A percentile compares a stretch with the other conserved stretches of the same genome.
phyloP scores from a whole-genome alignment of 345 rosid genomes.

The Pistacia vera region DNA sequence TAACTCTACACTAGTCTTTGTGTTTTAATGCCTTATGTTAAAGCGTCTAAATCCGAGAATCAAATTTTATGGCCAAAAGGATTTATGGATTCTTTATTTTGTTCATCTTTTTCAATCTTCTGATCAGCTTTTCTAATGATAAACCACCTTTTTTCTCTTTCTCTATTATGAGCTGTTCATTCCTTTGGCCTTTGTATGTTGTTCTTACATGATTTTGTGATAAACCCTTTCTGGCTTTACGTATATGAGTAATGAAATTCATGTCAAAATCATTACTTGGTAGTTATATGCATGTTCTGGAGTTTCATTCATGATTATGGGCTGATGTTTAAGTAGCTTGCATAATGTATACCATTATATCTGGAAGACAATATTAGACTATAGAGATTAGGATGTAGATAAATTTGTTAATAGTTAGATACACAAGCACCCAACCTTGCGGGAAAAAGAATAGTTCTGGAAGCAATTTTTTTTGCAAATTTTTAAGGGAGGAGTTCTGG shows the following conservation, averaged over 20 bases:
- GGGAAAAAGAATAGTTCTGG: too few relatives aligned
- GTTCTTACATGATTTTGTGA: not conserved
- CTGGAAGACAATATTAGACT: not conserved
- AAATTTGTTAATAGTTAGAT: not conserved
- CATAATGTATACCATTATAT: not conserved
- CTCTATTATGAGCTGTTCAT: not conserved
- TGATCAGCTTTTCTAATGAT: slow-evolving; percentile 38
- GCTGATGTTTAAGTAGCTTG: not conserved
- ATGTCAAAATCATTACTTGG: not conserved
- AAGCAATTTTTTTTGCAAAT: too few relatives aligned
- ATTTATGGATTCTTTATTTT: slow-evolving; percentile 10
- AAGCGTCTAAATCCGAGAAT: not conserved
- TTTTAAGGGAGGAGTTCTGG: too few relatives aligned
- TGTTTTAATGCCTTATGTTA: not conserved
- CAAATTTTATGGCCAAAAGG: not conserved
- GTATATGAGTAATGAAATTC: not conserved
- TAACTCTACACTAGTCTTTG: too few relatives aligned
- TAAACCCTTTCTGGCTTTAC: not conserved
- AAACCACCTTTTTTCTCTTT: slow-evolving; percentile 12
- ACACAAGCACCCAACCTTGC: not conserved
- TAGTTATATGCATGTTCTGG: not conserved
- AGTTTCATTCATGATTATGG: not conserved
- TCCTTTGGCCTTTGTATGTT: slow-evolving; percentile 5
- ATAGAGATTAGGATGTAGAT: not conserved
- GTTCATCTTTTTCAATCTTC: slow-evolving; percentile 31